A percentile compares a stretch with the other conserved stretches of the same genome.
Conservation (phyloP, 805 yeast genomes). For the Pichia thaimueangensis region DNA sequence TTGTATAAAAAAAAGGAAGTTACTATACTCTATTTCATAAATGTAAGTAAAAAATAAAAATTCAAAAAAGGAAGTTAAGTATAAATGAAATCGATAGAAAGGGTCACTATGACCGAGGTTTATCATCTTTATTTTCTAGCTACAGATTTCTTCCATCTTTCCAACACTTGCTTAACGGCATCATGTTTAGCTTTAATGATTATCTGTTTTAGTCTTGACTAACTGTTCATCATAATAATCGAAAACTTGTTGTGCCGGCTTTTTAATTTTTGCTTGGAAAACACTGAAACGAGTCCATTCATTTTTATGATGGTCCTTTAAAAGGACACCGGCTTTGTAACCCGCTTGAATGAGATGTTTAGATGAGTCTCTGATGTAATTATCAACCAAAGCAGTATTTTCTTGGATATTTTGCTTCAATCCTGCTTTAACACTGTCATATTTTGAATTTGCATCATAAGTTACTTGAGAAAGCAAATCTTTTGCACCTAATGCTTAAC, state of each 20-base stretch:
- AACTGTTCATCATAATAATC: background rate
- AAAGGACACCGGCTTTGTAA: background rate
- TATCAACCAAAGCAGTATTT: no score
- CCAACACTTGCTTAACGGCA: constrained; percentile 18
- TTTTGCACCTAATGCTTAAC: background rate
- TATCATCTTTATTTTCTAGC: no score
- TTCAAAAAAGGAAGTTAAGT: no score
- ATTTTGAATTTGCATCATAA: no score
- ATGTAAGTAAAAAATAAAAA: no score
- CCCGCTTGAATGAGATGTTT: constrained; percentile 2
- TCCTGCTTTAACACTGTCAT: no score
- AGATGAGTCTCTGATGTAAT: no score
- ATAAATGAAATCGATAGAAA: no score
- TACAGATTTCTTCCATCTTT: constrained; percentile 13
- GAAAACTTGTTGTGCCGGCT: background rate
- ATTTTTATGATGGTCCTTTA: background rate
- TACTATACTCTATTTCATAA: no score
- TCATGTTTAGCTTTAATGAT: constrained; percentile 16
- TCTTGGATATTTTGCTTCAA: no score
- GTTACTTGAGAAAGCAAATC: background rate
- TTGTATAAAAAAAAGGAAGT: no score
- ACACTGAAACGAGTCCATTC: background rate
- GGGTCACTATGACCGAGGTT: no score
- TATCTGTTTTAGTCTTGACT: background rate
- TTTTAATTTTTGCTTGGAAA: background rate